These are phyloP conservation scores for Metarhizium anisopliae DNA, from an alignment of 2,329 filamentous ascomycete genomes.

Conservation along the genomic window DNA sequence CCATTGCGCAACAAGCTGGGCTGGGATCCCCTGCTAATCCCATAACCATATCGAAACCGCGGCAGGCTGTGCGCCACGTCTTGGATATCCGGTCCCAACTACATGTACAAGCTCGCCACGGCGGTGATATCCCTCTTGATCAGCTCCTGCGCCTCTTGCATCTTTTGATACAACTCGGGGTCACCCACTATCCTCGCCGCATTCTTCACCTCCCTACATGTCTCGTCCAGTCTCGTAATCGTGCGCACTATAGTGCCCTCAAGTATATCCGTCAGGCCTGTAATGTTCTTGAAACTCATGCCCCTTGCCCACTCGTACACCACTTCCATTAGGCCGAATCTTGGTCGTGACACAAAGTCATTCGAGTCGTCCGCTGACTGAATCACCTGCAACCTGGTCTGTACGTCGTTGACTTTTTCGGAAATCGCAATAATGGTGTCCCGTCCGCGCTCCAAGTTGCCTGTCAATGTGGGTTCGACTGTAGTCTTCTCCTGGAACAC, in stretches of 20 bases:
- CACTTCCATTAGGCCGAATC: conserved; percentile 93
- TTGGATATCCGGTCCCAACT: conserved; percentile 10
- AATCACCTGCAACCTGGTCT: conserved; percentile 87
- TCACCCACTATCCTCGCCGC: conserved; percentile 93
- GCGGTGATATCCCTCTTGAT: conserved; percentile 95
- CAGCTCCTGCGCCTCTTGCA: conserved; percentile 94
- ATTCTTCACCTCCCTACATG: conserved; percentile 94
- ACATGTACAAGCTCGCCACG: conserved; percentile 84
- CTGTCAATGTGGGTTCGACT: conserved; percentile 68
- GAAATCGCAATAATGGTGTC: conserved; percentile 82
- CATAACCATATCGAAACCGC: not conserved
- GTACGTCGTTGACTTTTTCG: conserved; percentile 84
- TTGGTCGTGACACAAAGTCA: conserved; percentile 77
- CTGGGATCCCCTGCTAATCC: too few species aligned
- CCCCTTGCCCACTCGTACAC: conserved; percentile 98
- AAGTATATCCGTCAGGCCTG: conserved; percentile 87
- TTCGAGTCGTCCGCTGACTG: conserved; percentile 83
- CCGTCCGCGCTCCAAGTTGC: conserved; percentile 71
- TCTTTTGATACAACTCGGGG: conserved; percentile 87
- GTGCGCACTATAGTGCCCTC: conserved; percentile 96
- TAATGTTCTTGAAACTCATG: conserved; percentile 98
- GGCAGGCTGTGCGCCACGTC: not conserved
- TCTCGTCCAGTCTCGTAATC: conserved; percentile 90
- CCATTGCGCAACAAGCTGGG: too few species aligned
- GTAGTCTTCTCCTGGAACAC: conserved; percentile 98